Evolutionary conservation across 2,329 filamentous ascomycete species (phyloP).

Genomic region (Ophiocordyceps australis): DNA sequence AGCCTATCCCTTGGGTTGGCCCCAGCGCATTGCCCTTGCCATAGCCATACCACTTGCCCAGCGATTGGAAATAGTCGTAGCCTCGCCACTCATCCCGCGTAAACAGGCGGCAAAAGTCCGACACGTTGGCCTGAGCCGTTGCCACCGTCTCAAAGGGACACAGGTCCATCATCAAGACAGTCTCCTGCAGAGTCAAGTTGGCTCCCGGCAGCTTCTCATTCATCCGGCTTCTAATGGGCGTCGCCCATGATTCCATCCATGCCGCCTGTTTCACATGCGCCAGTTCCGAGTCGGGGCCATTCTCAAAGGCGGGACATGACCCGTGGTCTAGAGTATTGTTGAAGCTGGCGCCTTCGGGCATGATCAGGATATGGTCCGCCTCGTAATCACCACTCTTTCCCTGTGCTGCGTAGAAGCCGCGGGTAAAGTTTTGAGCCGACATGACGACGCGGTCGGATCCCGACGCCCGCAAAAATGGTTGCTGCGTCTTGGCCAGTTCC

Average conservation of each 20-base stretch:
- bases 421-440: slow-evolving; percentile 58
- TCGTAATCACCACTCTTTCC: slow-evolving; percentile 19
- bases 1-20: slow-evolving; percentile 74
- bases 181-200: slow-evolving; percentile 42
- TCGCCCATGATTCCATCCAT: slow-evolving; percentile 48
- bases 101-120: slow-evolving; percentile 64
- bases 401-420: slow-evolving; percentile 45
- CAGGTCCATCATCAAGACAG: slow-evolving; percentile 67
- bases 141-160: slow-evolving; percentile 76
- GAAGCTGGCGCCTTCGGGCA: slow-evolving; percentile 44
- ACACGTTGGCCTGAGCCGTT: slow-evolving; percentile 27
- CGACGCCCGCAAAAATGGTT: slow-evolving; percentile 56
- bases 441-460: slow-evolving; percentile 53
- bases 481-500: slow-evolving; percentile 32
- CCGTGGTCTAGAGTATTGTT: slow-evolving; percentile 77
- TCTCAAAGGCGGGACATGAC: slow-evolving; percentile 53
- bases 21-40: slow-evolving; percentile 61
- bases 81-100: slow-evolving; percentile 51
- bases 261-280: slow-evolving; percentile 29
- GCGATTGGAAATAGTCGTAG: slow-evolving; percentile 65
- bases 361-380: slow-evolving; percentile 39
- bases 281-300: slow-evolving; percentile 28
- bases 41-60: slow-evolving; percentile 76
- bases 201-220: slow-evolving; percentile 51
- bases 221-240: slow-evolving; percentile 48